Conservation (phyloP, 129 eudicot species). For the Pittosporum tobira region DNA sequence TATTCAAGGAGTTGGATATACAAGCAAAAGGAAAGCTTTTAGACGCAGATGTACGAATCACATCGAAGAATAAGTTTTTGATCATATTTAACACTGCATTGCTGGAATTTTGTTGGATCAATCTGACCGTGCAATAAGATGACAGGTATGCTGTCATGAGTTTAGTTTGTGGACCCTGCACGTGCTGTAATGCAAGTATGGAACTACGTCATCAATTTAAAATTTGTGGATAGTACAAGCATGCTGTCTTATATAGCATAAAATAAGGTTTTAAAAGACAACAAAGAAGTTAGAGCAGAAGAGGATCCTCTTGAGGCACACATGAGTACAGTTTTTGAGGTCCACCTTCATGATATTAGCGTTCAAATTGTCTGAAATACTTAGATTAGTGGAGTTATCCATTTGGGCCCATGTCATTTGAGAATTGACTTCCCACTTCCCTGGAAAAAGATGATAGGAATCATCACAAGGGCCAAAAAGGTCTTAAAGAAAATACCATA, state of each 20-base stretch:
- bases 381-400: conserved; percentile 6
- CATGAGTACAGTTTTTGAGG: conserved; percentile 32
- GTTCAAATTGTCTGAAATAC: conserved; percentile 15
- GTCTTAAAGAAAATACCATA: background rate
- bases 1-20: conserved; percentile 58
- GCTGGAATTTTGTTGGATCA: conserved; percentile 26
- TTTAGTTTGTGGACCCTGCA: conserved; percentile 51
- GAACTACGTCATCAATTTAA: conserved; percentile 26
- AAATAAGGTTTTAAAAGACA: too few relatives aligned
- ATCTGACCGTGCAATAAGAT: conserved; percentile 34
- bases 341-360: conserved; percentile 25
- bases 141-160: conserved; percentile 36
- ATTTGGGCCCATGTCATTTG: conserved; percentile 17
- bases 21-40: conserved; percentile 67
- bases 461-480: background rate
- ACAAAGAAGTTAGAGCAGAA: too few relatives aligned
- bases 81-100: conserved; percentile 19
- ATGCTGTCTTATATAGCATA: too few relatives aligned
- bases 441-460: conserved; percentile 23
- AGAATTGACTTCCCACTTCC: conserved; percentile 26
- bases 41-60: conserved; percentile 35
- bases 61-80: conserved; percentile 22
- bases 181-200: conserved; percentile 11
- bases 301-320: conserved; percentile 8
- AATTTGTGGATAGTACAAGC: background rate